phyloP scores from a whole-genome alignment of 169 alveolate species.

The Cryptosporidium sp. region DNA sequence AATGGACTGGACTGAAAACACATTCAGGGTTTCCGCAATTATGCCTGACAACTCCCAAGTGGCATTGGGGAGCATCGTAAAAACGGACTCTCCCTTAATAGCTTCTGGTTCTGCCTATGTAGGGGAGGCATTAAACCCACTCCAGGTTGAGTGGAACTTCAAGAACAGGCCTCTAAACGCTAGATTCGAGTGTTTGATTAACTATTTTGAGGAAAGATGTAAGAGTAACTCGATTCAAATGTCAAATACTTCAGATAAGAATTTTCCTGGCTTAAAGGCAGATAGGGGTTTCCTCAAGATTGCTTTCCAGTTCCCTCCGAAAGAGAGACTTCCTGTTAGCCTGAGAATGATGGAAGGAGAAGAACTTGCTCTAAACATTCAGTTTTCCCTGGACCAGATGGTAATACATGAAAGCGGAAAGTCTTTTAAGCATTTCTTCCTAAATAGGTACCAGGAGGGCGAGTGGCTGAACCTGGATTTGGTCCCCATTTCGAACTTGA shows the following conservation, averaged over 20 bases:
- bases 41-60: neutral
- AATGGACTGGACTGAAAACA: slow-evolving; percentile 38
- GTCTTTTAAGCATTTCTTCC: neutral
- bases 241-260: neutral
- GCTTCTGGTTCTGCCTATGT: slow-evolving; percentile 47
- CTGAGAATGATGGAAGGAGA: neutral
- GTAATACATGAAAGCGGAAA: neutral
- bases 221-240: slow-evolving; percentile 31
- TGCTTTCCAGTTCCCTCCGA: slow-evolving; percentile 68
- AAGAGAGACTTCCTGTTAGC: slow-evolving; percentile 8
- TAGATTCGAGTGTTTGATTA: slow-evolving; percentile 16
- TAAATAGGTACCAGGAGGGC: slow-evolving; percentile 9
- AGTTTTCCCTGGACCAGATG: slow-evolving; percentile 17
- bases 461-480: slow-evolving; percentile 62
- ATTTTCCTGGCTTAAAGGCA: neutral
- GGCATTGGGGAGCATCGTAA: slow-evolving; percentile 34
- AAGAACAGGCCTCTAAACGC: neutral
- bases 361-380: neutral
- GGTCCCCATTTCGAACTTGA: slow-evolving; percentile 6
- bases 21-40: neutral
- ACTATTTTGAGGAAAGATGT: slow-evolving; percentile 41
- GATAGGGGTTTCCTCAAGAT: slow-evolving; percentile 32
- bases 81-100: slow-evolving; percentile 28
- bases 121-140: slow-evolving; percentile 15
- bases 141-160: slow-evolving; percentile 31